Evolutionary conservation across 2,329 filamentous ascomycete species (phyloP).

Genomic region (Plectosphaerella plurivora): DNA sequence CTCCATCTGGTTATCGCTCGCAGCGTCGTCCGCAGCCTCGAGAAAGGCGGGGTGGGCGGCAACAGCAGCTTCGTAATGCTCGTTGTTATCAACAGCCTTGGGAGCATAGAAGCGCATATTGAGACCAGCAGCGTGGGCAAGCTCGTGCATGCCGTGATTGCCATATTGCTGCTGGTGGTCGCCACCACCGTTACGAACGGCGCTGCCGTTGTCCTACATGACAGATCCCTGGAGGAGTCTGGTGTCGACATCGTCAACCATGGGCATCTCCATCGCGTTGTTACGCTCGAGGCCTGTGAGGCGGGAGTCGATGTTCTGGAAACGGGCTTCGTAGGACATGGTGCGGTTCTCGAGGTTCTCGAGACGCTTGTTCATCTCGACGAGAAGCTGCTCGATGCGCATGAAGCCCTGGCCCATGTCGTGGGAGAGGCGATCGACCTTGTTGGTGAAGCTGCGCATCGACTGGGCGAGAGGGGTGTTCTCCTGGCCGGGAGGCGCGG

Average conservation of each 20-base stretch:
- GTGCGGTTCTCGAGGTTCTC: slow-evolving; percentile 45
- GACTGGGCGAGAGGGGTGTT: slow-evolving; percentile 54
- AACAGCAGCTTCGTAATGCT: too few species aligned
- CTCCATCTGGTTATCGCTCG: too few species aligned
- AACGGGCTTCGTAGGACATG: slow-evolving; percentile 37
- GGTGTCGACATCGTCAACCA: slow-evolving; percentile 40
- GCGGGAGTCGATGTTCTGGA: slow-evolving; percentile 37
- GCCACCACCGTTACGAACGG: not conserved
- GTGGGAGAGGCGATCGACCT: slow-evolving; percentile 54
- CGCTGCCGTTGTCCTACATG: slow-evolving; percentile 28
- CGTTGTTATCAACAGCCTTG: too few species aligned
- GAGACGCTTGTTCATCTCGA: slow-evolving; percentile 50
- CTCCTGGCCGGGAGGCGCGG: slow-evolving; percentile 50
- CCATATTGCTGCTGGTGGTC: too few species aligned
- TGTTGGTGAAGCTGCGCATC: slow-evolving; percentile 54
- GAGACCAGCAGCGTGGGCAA: too few species aligned
- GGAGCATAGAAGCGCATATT: too few species aligned
- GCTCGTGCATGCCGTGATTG: too few species aligned
- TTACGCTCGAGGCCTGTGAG: slow-evolving; percentile 33
- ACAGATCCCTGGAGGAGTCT: slow-evolving; percentile 37
- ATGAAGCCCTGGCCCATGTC: slow-evolving; percentile 50
- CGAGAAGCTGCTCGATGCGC: slow-evolving; percentile 45
- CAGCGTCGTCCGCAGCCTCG: too few species aligned
- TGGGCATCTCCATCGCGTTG: slow-evolving; percentile 21
- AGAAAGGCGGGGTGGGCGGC: too few species aligned